Conservation (phyloP, 768 basidiomycete species). For the Leccinum incarnatum region DNA sequence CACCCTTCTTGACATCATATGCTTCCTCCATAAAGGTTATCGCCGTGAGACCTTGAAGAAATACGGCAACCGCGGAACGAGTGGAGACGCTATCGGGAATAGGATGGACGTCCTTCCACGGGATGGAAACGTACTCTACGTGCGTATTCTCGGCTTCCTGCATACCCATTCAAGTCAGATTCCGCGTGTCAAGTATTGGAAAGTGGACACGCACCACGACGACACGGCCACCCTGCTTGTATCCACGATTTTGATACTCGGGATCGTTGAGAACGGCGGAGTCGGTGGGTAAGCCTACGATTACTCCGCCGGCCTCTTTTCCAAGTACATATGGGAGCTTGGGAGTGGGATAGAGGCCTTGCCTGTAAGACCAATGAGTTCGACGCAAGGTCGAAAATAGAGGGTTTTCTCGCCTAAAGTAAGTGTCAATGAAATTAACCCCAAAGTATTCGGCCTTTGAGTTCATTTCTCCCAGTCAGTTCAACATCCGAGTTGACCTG, state of each 20-base stretch:
- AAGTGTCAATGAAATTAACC: conserved; percentile 87
- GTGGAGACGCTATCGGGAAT: conserved; percentile 63
- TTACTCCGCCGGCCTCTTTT: conserved; percentile 72
- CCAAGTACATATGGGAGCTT: conserved; percentile 69
- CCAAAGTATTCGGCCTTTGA: conserved; percentile 68
- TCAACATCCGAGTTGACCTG: not conserved
- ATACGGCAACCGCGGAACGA: conserved; percentile 59
- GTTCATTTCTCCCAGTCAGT: not conserved
- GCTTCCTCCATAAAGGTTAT: conserved; percentile 79
- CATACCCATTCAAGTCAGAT: not conserved
- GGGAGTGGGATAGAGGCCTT: conserved; percentile 61
- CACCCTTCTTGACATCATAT: conserved; percentile 76
- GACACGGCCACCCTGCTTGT: conserved; percentile 68
- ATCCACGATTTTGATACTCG: conserved; percentile 62
- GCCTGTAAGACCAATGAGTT: conserved; percentile 33
- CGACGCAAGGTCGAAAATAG: not conserved
- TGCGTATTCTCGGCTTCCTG: conserved; percentile 52
- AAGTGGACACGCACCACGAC: conserved; percentile 51
- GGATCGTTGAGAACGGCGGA: conserved; percentile 53
- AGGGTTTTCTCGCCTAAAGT: conserved; percentile 55
- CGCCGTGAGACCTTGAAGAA: conserved; percentile 78
- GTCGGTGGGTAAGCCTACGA: conserved; percentile 74
- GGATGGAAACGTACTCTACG: conserved; percentile 69
- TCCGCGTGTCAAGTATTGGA: not conserved
- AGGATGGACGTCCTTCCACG: conserved; percentile 60